Percentiles rank a stretch among this genome's conserved stretches.
These are phyloP conservation scores for Yamadazyma dendronema DNA, from an alignment of 1,139 yeast species.

Conservation along the genomic window DNA sequence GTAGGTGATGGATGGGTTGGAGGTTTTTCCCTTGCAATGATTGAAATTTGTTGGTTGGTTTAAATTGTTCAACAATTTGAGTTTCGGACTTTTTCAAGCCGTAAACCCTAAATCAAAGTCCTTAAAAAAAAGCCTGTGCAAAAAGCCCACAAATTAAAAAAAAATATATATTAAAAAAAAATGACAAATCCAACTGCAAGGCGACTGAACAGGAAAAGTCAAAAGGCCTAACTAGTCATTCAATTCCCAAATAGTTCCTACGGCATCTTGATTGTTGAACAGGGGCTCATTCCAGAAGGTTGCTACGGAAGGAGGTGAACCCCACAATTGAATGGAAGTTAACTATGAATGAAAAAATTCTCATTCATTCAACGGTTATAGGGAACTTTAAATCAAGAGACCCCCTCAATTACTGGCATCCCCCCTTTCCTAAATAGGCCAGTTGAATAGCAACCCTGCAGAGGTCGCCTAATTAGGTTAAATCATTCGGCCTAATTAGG, in stretches of 20 bases:
- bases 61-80: no score
- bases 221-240: neutral
- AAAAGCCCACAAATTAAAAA: no score
- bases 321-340: neutral
- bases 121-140: no score
- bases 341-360: neutral
- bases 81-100: no score
- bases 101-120: no score
- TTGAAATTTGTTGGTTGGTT: no score
- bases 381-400: neutral
- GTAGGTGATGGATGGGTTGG: no score
- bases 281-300: neutral
- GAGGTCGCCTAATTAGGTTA: slow-evolving; percentile 14
- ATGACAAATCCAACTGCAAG: neutral
- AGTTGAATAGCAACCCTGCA: slow-evolving; percentile 1
- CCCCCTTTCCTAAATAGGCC: slow-evolving; percentile 15
- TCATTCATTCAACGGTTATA: slow-evolving; percentile 4
- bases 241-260: neutral
- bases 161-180: neutral
- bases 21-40: no score
- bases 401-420: slow-evolving; percentile 6
- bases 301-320: neutral
- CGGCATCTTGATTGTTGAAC: neutral
- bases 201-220: neutral
- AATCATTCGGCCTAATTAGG: slow-evolving; percentile 13